Base-by-base conservation (phyloP, 1,284 basidiomycete genomes). In the Schizophyllum amplum region DNA sequence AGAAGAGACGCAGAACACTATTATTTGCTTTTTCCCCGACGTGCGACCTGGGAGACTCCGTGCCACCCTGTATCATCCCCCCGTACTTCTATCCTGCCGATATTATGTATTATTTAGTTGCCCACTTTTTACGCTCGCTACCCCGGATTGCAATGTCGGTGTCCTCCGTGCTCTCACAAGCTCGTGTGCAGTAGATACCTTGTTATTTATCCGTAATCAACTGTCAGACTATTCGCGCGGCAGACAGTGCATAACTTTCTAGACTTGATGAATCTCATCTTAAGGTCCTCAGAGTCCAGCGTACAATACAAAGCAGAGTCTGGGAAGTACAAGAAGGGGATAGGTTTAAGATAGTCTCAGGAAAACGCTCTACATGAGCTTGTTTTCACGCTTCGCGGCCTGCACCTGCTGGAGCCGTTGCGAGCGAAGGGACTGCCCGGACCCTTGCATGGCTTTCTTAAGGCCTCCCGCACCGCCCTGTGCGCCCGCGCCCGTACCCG, bases 381-480 rank as follows among this genome's bases (percentile, higher is more conserved):
- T 90, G 1, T 79, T 81, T 63, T 91, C 88, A 55, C 87, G 77
- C 65, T 90, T 91, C 20, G 87, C 84, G 68, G 87, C 84, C 63
- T 84, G 80, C 13, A 91, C 86, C 63, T 90, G 88, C 1, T 83
- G 81, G 49, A 89, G 73, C 13, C 88, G 77, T 59, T 89, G 85
- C 61, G 78, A 83, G 48, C 88, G 74, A 46, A 86, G 70, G 5
- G 86, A 84, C 75, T 84, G 83, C 59, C 85, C 79, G 23, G 81
- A 77, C 47, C 81, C 84, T 64, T 83, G 84, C 1, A 78, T 72
- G 55, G 72, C 72, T 68, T 89, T 89, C 71, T 78, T 79, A 17
- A 42, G 33, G 13, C 33, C 33, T 3, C 33, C 33, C 13, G 48
- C 48, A 50, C n/a, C n/a, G n/a, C n/a, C n/a, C n/a, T n/a, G n/a